These are phyloP conservation scores for Proteromonas lacertae DNA, from an alignment of 352 stramenopile species.

Conservation along the genomic window DNA sequence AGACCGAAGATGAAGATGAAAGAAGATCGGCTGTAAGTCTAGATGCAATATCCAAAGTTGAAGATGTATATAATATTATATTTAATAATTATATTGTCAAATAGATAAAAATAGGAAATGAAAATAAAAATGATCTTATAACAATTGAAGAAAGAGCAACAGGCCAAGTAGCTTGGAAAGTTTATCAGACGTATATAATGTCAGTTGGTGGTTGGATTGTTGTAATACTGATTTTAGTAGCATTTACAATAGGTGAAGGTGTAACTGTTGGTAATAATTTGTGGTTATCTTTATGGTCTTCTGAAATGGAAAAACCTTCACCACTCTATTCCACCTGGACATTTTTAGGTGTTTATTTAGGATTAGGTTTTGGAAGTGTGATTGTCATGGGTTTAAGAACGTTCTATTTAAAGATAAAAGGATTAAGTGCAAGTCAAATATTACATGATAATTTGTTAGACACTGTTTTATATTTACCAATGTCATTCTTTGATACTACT, in stretches of 20 bases:
- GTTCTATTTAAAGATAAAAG: no score
- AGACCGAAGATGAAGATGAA: conserved; percentile 1
- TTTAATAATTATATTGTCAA: no score
- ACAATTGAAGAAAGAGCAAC: not conserved
- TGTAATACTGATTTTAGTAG: conserved; percentile 13
- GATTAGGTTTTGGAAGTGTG: conserved; percentile 17
- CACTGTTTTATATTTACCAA: conserved; percentile 22
- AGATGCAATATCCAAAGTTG: not conserved
- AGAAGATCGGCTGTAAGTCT: not conserved
- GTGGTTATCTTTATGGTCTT: conserved; percentile 72
- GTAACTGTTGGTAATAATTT: conserved; percentile 40
- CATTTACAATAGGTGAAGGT: conserved; percentile 37
- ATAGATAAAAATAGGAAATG: not conserved
- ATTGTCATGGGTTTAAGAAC: no score
- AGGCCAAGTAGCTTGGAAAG: not conserved
- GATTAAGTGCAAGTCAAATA: conserved; percentile 17
- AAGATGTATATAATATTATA: not conserved
- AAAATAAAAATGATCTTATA: not conserved
- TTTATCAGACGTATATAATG: not conserved
- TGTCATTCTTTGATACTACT: conserved; percentile 49
- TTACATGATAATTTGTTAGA: conserved; percentile 20
- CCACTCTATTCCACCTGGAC: conserved; percentile 22
- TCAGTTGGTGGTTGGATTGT: conserved; percentile 17
- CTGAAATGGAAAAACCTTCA: conserved; percentile 20
- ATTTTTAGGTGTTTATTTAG: conserved; percentile 39